A percentile compares a stretch with the other conserved stretches of the same genome.
These are phyloP conservation scores for Fusarium lateritium DNA, from an alignment of 2,329 filamentous ascomycete genomes.

Conservation along the genomic window DNA sequence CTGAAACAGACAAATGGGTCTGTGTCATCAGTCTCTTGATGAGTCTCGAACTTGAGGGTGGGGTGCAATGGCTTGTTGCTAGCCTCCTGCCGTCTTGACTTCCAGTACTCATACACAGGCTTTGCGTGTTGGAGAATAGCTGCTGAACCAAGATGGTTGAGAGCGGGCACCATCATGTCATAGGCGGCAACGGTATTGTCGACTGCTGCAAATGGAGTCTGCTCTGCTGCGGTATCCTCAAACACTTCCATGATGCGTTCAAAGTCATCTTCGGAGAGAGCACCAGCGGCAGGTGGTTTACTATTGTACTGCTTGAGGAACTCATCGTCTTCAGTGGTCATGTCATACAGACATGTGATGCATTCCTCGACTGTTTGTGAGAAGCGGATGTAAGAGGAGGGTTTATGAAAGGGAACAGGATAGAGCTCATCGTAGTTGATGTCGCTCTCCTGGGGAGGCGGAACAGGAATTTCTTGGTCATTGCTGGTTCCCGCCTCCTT, in stretches of 20 bases:
- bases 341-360: constrained; percentile 91
- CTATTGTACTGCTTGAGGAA: constrained; percentile 89
- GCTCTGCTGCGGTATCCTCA: constrained; percentile 85
- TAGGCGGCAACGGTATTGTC: constrained; percentile 88
- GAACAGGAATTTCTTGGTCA: constrained; percentile 75
- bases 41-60: constrained; percentile 91
- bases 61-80: constrained; percentile 83
- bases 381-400: constrained; percentile 95
- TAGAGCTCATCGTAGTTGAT: constrained; percentile 93
- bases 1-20: constrained; percentile 99
- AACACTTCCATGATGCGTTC: constrained; percentile 96
- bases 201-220: constrained; percentile 90
- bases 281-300: constrained; percentile 73
- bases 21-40: constrained; percentile 93
- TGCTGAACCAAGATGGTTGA: constrained; percentile 65
- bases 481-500: constrained; percentile 69
- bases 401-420: constrained; percentile 82
- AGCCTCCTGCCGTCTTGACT: constrained; percentile 73
- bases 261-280: constrained; percentile 91
- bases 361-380: constrained; percentile 98
- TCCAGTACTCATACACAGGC: constrained; percentile 93
- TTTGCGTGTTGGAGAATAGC: constrained; percentile 74
- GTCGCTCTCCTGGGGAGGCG: constrained; percentile 73
- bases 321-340: constrained; percentile 90
- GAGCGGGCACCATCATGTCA: constrained; percentile 80